phyloP scores from a whole-genome alignment of 176 grass and related monocot genomes.

The Phoenix dactylifera region DNA sequence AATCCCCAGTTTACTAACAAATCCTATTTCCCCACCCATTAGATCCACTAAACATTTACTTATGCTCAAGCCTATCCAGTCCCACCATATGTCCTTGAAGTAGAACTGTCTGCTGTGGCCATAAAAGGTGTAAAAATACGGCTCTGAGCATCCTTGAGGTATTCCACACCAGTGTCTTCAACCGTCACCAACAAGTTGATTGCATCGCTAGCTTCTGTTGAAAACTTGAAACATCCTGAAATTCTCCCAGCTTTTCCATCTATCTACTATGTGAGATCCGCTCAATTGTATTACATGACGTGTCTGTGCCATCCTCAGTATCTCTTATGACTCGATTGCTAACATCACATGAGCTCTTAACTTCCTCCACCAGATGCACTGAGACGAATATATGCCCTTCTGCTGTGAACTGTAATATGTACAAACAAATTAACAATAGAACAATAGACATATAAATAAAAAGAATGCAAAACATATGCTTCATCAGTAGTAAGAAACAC shows the following conservation, averaged over 20 bases:
- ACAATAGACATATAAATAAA: neutral
- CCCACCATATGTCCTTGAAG: slow-evolving; percentile 65
- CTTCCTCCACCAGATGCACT: slow-evolving; percentile 60
- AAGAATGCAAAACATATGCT: no score
- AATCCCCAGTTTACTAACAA: slow-evolving; percentile 37
- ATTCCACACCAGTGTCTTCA: slow-evolving; percentile 83
- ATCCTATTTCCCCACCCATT: slow-evolving; percentile 50
- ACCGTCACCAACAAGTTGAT: slow-evolving; percentile 53
- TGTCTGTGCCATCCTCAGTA: neutral
- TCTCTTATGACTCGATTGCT: slow-evolving; percentile 13
- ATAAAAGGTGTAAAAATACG: slow-evolving; percentile 75
- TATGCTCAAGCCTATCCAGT: slow-evolving; percentile 78
- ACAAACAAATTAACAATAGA: neutral
- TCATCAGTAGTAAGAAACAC: no score
- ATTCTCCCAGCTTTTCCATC: slow-evolving; percentile 30
- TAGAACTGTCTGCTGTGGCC: slow-evolving; percentile 76
- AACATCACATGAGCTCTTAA: slow-evolving; percentile 25
- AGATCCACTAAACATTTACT: slow-evolving; percentile 60
- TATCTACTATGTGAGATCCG: slow-evolving; percentile 46
- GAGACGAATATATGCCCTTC: slow-evolving; percentile 61
- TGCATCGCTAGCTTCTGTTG: slow-evolving; percentile 19
- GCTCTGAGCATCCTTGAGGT: slow-evolving; percentile 43
- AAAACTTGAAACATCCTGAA: slow-evolving; percentile 38
- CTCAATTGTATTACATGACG: slow-evolving; percentile 40
- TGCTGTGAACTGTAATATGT: slow-evolving; percentile 56